Base-by-base conservation (phyloP, 805 yeast species). In the Yarrowia osloensis region DNA sequence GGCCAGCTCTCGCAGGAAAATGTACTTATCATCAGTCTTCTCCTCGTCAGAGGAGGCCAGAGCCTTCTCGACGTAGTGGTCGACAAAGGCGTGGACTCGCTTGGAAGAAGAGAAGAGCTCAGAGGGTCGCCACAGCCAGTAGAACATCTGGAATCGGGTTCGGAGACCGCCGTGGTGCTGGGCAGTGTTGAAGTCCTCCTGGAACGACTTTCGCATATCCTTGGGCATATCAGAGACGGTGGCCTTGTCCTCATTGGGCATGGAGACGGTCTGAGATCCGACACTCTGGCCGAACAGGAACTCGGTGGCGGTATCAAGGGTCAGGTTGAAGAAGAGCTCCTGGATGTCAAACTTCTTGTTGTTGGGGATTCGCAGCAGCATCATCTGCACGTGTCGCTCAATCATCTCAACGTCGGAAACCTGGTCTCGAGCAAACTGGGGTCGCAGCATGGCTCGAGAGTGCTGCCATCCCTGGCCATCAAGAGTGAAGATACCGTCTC, bases 1-100 rank as follows among this genome's bases (percentile, higher is more conserved):
- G 62, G 78, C 82, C 68, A 84, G 77, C 70, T 82, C 86, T 57
- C 78, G 77, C 68, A 84, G 78, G 73, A 84, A 82, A 17, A 81
- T 78, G 70, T 81, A 83, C 24, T 81, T 77, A 37, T 76, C 82
- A 33, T 76, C 67, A 65, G 68, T 69, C 73, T 71, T 42, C 74
- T 52, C 49, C 26, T 67, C 49, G 9, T 47, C 29, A 12, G 70
- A 46, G 21, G n/a, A 24, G 42, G 69, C 70, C 52, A 82, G 74
- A 9, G 82, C 84, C 65, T 70, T 70, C 33, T 76, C 66, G 28
- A 81, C 85, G 69, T 79, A 82, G 68, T 71, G 74, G 69, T 81
- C 78, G 22, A 80, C 79, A 74, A 75, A 76, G 24, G 67, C 69
- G 62, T 77, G 76, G 42, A 78, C 78, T 11, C 70, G 59, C 17